Conservation (phyloP, 345 rosid species). For the Clarkia xantiana region DNA sequence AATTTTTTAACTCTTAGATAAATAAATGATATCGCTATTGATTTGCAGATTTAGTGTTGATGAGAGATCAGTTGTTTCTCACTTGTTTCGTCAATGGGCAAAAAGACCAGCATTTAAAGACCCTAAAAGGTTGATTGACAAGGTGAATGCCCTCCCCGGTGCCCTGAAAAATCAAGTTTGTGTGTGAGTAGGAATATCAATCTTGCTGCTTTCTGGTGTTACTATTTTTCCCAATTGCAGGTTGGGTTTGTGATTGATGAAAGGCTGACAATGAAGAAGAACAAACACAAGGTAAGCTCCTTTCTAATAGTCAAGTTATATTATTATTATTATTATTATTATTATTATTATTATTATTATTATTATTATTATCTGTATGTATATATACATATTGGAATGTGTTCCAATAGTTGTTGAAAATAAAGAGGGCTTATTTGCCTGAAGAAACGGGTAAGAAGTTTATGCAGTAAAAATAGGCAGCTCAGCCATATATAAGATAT, state of each 20-base stretch:
- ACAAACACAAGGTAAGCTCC: conserved; percentile 62
- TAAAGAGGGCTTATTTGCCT: too few species aligned
- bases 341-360: neutral
- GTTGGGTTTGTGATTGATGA: conserved; percentile 78
- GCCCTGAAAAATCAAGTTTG: too few species aligned
- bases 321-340: neutral
- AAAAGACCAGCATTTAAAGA: conserved; percentile 80
- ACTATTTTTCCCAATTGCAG: conserved; percentile 21
- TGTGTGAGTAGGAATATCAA: too few species aligned
- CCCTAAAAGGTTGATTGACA: conserved; percentile 71
- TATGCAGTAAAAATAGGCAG: too few species aligned
- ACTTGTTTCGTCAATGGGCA: conserved; percentile 89
- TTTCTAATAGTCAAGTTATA: neutral
- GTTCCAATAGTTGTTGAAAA: too few species aligned
- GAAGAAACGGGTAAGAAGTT: too few species aligned
- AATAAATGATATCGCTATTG: neutral
- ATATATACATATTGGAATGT: too few species aligned
- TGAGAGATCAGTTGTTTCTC: conserved; percentile 71
- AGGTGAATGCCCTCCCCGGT: conserved; percentile 24
- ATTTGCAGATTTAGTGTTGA: conserved; percentile 56
- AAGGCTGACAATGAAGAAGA: conserved; percentile 54
- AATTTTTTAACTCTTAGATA: neutral
- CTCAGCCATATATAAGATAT: too few species aligned
- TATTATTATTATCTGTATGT: too few species aligned
- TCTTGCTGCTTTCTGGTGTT: neutral